Percentiles rank a stretch among this genome's conserved stretches.
Evolutionary conservation across 2,329 filamentous ascomycete genomes (phyloP).

Genomic region (Saccharata proteae): DNA sequence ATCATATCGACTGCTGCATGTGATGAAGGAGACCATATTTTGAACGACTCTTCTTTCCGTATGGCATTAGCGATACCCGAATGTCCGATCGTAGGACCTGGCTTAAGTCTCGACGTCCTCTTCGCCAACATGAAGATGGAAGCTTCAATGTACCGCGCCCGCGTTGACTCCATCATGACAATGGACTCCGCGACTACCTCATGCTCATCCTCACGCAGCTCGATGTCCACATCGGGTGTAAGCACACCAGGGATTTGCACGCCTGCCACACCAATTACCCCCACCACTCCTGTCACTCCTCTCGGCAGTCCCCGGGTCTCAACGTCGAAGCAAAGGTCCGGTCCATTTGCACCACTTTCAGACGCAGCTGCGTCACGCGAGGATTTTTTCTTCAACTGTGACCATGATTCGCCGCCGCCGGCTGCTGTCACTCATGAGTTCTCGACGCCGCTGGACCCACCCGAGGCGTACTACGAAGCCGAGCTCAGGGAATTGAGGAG

Average conservation of each 20-base stretch:
- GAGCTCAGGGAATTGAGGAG: slow-evolving; percentile 28
- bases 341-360: not conserved
- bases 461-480: slow-evolving; percentile 20
- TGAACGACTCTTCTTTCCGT: not conserved
- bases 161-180: slow-evolving; percentile 5
- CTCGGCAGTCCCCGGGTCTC: slow-evolving; percentile 20
- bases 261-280: slow-evolving; percentile 12
- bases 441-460: slow-evolving; percentile 22
- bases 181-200: not conserved
- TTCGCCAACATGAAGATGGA: slow-evolving; percentile 2
- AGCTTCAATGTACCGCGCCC: slow-evolving; percentile 2
- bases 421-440: slow-evolving; percentile 16
- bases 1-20: not conserved
- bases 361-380: not conserved
- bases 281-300: slow-evolving; percentile 12
- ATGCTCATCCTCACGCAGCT: not conserved
- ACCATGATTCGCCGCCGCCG: slow-evolving; percentile 8
- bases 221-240: not conserved
- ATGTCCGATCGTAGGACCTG: not conserved
- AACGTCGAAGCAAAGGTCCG: slow-evolving; percentile 6
- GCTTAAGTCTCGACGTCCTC: slow-evolving; percentile 1
- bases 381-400: not conserved
- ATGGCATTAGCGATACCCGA: not conserved
- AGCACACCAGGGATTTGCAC: not conserved
- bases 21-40: not conserved